phyloP scores from a whole-genome alignment of 2,329 filamentous ascomycete genomes.

The Hypoxylon sp. region DNA sequence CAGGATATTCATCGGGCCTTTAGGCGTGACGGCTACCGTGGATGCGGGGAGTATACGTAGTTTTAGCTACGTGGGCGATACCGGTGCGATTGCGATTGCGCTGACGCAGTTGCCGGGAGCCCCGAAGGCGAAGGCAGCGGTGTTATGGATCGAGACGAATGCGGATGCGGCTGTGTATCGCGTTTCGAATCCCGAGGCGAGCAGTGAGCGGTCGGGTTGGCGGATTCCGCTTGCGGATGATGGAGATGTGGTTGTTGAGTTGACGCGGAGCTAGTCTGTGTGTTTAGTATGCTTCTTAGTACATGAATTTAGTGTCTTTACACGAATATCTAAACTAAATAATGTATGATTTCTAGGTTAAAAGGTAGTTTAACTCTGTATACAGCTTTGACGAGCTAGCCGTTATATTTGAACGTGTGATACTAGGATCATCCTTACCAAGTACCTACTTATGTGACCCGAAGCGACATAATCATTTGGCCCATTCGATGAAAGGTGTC shows the following conservation, averaged over 20 bases:
- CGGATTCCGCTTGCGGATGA: constrained; percentile 47
- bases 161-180: constrained; percentile 47
- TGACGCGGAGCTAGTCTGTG: constrained; percentile 23
- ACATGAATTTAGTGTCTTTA: background rate
- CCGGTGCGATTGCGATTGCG: constrained; percentile 51
- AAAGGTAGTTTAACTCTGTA: too few relatives aligned
- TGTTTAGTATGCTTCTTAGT: background rate
- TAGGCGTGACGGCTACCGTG: constrained; percentile 59
- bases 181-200: constrained; percentile 45
- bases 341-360: too few relatives aligned
- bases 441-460: background rate
- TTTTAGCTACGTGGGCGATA: constrained; percentile 55
- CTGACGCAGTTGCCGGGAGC: constrained; percentile 53
- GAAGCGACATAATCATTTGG: background rate
- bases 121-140: constrained; percentile 51
- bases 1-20: constrained; percentile 64
- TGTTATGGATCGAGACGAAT: constrained; percentile 58
- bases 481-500: too few relatives aligned
- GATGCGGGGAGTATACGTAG: constrained; percentile 62
- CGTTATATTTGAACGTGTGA: background rate
- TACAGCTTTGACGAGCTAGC: too few relatives aligned
- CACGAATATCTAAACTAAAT: too few relatives aligned
- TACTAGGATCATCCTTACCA: background rate
- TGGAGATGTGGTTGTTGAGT: constrained; percentile 46
- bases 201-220: constrained; percentile 51